Conservation (phyloP, 1,284 basidiomycete species). For the Trichosporon faecale region DNA sequence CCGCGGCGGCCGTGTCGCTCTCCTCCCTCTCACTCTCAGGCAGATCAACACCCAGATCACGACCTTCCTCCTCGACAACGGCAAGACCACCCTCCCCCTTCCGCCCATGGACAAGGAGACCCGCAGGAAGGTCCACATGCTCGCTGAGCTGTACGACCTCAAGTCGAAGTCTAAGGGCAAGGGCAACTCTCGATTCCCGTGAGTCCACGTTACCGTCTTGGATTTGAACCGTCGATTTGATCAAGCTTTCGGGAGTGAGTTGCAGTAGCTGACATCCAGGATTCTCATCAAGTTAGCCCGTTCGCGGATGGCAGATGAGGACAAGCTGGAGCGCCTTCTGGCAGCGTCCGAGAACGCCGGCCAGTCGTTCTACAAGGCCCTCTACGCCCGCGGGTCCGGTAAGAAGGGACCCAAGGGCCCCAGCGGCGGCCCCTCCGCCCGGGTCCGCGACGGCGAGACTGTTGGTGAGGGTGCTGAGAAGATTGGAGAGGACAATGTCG, state of each 20-base stretch:
- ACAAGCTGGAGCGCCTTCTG: slow-evolving; percentile 61
- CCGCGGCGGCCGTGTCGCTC: slow-evolving; percentile 8
- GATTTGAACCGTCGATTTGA: not conserved
- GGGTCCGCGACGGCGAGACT: slow-evolving; percentile 48
- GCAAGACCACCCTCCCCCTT: slow-evolving; percentile 60
- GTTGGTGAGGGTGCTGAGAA: slow-evolving; percentile 49
- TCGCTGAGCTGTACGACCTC: slow-evolving; percentile 70
- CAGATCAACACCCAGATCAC: slow-evolving; percentile 64
- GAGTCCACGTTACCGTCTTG: slow-evolving; percentile 24
- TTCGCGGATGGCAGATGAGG: slow-evolving; percentile 60
- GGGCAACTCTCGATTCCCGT: slow-evolving; percentile 58
- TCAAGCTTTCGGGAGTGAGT: no score
- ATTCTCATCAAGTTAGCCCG: slow-evolving; percentile 65
- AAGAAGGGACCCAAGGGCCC: slow-evolving; percentile 11
- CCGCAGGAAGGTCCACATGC: slow-evolving; percentile 69
- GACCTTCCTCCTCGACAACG: slow-evolving; percentile 62
- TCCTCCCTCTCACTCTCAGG: slow-evolving; percentile 24
- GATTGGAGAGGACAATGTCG: slow-evolving; percentile 51
- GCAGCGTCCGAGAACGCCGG: slow-evolving; percentile 32
- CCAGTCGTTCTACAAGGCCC: slow-evolving; percentile 47
- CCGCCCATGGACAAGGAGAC: slow-evolving; percentile 72
- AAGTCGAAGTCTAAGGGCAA: slow-evolving; percentile 72
- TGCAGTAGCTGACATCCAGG: slow-evolving; percentile 51
- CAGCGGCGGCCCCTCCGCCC: slow-evolving; percentile 30
- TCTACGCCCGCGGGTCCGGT: slow-evolving; percentile 28